Evolutionary conservation across 768 basidiomycete genomes (phyloP), one percentile per base, ranked within the genome.

Genomic region (Termitomyces sp.): DNA sequence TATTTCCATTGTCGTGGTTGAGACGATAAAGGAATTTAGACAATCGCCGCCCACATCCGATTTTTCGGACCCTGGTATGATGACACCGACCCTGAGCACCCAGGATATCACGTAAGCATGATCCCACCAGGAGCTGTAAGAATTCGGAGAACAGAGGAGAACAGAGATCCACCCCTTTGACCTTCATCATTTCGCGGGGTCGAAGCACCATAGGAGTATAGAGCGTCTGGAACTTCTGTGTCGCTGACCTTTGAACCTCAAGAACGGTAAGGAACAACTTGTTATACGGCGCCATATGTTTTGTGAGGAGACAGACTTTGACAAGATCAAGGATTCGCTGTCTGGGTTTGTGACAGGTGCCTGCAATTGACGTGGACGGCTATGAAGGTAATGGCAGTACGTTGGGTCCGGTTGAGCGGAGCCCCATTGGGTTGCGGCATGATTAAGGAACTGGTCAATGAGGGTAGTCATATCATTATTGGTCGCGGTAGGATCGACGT

Each of bases 41-140:
- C 73, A 74, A 29, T 72, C 66, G 12, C 16, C 14, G 48, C 23
- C 71, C 68, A 53, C 73, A 73, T 6, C 69, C 70, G 38, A 75
- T 58, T 37, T 69, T 71, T 29, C 70, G 66, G 35, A 71, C 57
- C 14, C 54, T 57, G 1, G 54, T 17, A 12, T 31, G 50, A 31
- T 56, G 23, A 40, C 37, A 56, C 8, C 60, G 59, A 6, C 58
- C 54, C 45, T 65, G 67, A 5, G 58, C 53, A 8, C 69, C 68
- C 9, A 75, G 62, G 14, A 72, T 51, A 38, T 70, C 56, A 2
- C 59, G 59, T 29, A 76, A 62, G 34, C 72, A 71, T 3, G 59
- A 43, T 9, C 62, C 69, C 16, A 76, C 62, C 12, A 72, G 50
- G 17, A 64, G 59, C 46, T 68, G 65, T 14, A 71, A 54, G 16